These are phyloP conservation scores for Amanita brunnescens DNA, from an alignment of 768 basidiomycete species.

Conservation along the genomic window DNA sequence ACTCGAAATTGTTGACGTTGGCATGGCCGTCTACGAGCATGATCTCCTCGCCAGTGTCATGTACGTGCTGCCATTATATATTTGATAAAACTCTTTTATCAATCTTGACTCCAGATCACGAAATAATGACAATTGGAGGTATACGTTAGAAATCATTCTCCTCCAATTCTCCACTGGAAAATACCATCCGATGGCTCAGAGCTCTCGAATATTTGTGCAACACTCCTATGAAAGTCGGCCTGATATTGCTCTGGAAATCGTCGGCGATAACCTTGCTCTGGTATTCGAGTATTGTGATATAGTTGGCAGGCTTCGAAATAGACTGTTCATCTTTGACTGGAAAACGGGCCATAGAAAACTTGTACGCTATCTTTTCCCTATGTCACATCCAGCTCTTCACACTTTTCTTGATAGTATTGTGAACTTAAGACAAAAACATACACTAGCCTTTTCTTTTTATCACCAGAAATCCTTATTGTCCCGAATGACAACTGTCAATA, in stretches of 20 bases:
- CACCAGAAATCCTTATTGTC: no score
- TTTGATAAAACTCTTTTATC: no score
- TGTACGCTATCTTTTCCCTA: slow-evolving; percentile 13
- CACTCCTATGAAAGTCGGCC: slow-evolving; percentile 19
- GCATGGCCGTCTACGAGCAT: slow-evolving; percentile 28
- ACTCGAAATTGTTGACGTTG: slow-evolving; percentile 38
- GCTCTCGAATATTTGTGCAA: slow-evolving; percentile 21
- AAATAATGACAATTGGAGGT: neutral
- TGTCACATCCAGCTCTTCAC: neutral
- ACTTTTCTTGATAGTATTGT: slow-evolving; percentile 8
- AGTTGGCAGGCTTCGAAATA: no score
- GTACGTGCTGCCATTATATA: slow-evolving; percentile 18
- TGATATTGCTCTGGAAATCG: slow-evolving; percentile 34
- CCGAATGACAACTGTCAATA: no score
- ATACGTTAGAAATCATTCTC: slow-evolving; percentile 10
- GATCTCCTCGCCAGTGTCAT: slow-evolving; percentile 32
- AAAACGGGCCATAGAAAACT: slow-evolving; percentile 25
- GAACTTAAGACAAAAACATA: no score
- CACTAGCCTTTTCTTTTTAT: no score
- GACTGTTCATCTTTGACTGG: slow-evolving; percentile 39
- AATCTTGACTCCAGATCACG: neutral
- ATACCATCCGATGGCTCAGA: slow-evolving; percentile 24
- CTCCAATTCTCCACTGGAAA: slow-evolving; percentile 15
- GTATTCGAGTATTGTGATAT: slow-evolving; percentile 16
- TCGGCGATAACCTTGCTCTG: slow-evolving; percentile 35